Evolutionary conservation across 208 protist species (phyloP).

Genomic region (Leishmania guyanensis): DNA sequence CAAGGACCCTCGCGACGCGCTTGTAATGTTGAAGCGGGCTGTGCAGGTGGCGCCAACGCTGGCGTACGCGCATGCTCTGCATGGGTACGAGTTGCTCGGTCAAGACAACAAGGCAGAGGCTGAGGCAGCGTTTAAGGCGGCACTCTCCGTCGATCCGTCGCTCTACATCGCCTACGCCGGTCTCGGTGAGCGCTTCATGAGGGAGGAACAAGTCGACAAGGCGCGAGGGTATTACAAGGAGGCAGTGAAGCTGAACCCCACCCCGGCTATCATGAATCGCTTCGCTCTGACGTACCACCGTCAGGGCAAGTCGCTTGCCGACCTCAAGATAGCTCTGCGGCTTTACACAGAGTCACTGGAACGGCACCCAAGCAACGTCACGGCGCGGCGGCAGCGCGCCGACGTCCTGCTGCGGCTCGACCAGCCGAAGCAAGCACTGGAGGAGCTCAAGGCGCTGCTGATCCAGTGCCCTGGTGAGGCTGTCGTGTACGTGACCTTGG

Average conservation of each 20-base stretch:
- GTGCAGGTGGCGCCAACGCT: conserved; percentile 86
- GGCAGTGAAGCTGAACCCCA: conserved; percentile 88
- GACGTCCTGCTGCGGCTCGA: conserved; percentile 84
- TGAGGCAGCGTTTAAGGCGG: conserved; percentile 83
- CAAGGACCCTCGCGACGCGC: conserved; percentile 93
- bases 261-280: conserved; percentile 75
- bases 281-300: conserved; percentile 74
- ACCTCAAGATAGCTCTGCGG: conserved; percentile 66
- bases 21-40: conserved; percentile 94
- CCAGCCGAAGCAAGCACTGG: conserved; percentile 61
- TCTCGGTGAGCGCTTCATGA: conserved; percentile 92
- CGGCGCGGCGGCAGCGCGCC: conserved; percentile 91
- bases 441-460: conserved; percentile 76
- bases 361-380: conserved; percentile 81
- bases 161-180: conserved; percentile 98
- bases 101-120: conserved; percentile 95
- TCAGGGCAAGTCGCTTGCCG: conserved; percentile 40
- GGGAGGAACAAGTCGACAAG: conserved; percentile 90
- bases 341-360: conserved; percentile 76
- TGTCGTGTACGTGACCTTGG: conserved; percentile 88
- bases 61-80: conserved; percentile 94
- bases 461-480: conserved; percentile 87
- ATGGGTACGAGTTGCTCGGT: conserved; percentile 94
- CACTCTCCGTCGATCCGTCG: conserved; percentile 85
- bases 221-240: conserved; percentile 91